Percentiles rank a stretch among this genome's conserved stretches.
Evolutionary conservation across 2,329 filamentous ascomycete genomes (phyloP).

Genomic region (Talaromyces amestolkiae): DNA sequence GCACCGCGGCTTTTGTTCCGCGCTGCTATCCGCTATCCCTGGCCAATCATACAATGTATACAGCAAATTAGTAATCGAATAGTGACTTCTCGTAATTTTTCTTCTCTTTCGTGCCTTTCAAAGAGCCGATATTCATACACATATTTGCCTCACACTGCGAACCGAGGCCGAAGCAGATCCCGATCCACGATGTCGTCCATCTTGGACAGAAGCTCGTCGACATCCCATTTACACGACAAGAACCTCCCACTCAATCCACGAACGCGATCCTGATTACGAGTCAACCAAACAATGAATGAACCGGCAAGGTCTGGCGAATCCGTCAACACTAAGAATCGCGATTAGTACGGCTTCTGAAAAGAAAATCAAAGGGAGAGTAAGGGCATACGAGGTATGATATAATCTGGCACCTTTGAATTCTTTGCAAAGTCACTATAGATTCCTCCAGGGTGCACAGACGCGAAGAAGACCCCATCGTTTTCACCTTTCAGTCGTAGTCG

Average conservation of each 20-base stretch:
- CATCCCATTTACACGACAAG: conserved; percentile 25
- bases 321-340: conserved; percentile 21
- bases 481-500: conserved; percentile 23
- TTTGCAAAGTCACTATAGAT: conserved; percentile 37
- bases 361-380: not conserved
- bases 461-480: conserved; percentile 22
- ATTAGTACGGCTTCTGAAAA: not conserved
- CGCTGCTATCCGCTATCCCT: not conserved
- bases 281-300: conserved; percentile 28
- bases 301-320: conserved; percentile 28
- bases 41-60: not conserved
- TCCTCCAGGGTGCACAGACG: conserved; percentile 38
- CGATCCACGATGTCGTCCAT: conserved; percentile 24
- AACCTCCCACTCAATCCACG: conserved; percentile 23
- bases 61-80: not conserved
- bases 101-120: not conserved
- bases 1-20: conserved; percentile 1
- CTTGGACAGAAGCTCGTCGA: conserved; percentile 20
- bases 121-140: not conserved
- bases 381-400: conserved; percentile 20
- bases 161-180: conserved; percentile 21
- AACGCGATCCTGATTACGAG: conserved; percentile 18
- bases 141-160: conserved; percentile 12
- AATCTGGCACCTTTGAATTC: conserved; percentile 26
- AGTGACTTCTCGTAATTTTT: not conserved